A percentile compares a stretch with the other conserved stretches of the same genome.
These are phyloP conservation scores for Fraxinus albicans DNA, from an alignment of 305 asterid species.

Conservation along the genomic window DNA sequence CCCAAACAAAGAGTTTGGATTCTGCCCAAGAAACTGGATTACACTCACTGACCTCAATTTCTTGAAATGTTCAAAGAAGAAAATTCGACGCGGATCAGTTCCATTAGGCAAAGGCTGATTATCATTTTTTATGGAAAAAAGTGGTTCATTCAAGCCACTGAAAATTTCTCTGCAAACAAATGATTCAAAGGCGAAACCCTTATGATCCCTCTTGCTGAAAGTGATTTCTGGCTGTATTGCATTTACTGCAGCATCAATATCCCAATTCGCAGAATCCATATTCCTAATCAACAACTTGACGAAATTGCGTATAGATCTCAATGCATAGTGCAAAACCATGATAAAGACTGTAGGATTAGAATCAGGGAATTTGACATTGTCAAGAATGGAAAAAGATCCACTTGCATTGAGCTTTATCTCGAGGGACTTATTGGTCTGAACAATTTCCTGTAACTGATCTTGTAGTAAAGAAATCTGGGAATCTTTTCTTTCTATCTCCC, in stretches of 20 bases:
- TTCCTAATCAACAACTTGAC: slow-evolving; percentile 54
- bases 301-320: slow-evolving; percentile 67
- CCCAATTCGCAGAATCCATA: slow-evolving; percentile 70
- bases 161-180: slow-evolving; percentile 62
- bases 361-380: slow-evolving; percentile 49
- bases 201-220: slow-evolving; percentile 50
- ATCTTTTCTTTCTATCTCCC: slow-evolving; percentile 61
- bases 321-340: slow-evolving; percentile 57
- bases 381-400: slow-evolving; percentile 78
- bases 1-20: slow-evolving; percentile 51
- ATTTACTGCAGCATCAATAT: slow-evolving; percentile 58
- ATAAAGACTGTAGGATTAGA: slow-evolving; percentile 55
- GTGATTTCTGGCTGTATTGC: slow-evolving; percentile 36
- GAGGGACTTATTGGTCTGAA: slow-evolving; percentile 41
- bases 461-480: slow-evolving; percentile 29
- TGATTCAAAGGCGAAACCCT: slow-evolving; percentile 75
- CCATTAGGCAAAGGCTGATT: slow-evolving; percentile 23
- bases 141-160: slow-evolving; percentile 45
- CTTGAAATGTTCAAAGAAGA: slow-evolving; percentile 60
- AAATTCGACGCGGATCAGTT: slow-evolving; percentile 32
- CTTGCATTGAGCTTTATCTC: slow-evolving; percentile 74
- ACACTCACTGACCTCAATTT: slow-evolving; percentile 47
- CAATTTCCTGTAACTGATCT: slow-evolving; percentile 29
- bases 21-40: slow-evolving; percentile 51
- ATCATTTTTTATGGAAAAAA: slow-evolving; percentile 33